These are phyloP conservation scores for Cymbopogon citratus DNA, from an alignment of 176 grass and related monocot species.

Conservation along the genomic window DNA sequence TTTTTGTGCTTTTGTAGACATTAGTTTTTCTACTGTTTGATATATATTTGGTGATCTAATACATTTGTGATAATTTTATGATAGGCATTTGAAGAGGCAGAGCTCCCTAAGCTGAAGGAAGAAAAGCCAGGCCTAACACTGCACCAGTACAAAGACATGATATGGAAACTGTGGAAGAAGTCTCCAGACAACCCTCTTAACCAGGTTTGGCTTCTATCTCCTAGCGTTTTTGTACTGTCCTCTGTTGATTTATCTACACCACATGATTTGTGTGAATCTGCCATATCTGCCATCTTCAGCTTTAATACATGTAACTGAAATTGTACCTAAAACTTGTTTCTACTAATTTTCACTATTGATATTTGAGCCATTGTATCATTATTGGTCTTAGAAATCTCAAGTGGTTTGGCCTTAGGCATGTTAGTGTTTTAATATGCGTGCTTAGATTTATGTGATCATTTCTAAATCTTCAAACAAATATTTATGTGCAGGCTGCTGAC, in stretches of 20 bases:
- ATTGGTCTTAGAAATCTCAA: not conserved
- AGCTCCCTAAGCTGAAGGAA: slow-evolving; percentile 93
- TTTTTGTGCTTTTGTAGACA: not conserved
- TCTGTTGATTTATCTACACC: not conserved
- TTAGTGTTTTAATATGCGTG: not conserved
- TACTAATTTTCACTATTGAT: not conserved
- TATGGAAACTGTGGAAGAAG: slow-evolving; percentile 99
- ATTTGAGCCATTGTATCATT: not conserved
- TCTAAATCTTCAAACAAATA: slow-evolving; percentile 3
- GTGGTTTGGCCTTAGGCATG: not conserved
- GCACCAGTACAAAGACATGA: slow-evolving; percentile 97
- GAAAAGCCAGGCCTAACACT: slow-evolving; percentile 92
- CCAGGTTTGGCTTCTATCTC: slow-evolving; percentile 45
- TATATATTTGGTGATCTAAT: not conserved
- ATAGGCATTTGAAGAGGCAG: slow-evolving; percentile 93
- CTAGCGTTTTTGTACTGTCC: not conserved
- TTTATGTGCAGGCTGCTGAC: slow-evolving; percentile 37
- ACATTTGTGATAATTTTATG: not conserved
- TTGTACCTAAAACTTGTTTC: not conserved
- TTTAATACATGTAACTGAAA: not conserved
- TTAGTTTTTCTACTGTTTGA: not conserved
- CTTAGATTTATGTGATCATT: not conserved
- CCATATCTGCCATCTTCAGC: not conserved
- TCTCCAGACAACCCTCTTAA: slow-evolving; percentile 98
- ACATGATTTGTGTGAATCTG: not conserved